These are phyloP conservation scores for Allium fistulosum DNA, from an alignment of 106 monocot genomes.

Conservation along the genomic window DNA sequence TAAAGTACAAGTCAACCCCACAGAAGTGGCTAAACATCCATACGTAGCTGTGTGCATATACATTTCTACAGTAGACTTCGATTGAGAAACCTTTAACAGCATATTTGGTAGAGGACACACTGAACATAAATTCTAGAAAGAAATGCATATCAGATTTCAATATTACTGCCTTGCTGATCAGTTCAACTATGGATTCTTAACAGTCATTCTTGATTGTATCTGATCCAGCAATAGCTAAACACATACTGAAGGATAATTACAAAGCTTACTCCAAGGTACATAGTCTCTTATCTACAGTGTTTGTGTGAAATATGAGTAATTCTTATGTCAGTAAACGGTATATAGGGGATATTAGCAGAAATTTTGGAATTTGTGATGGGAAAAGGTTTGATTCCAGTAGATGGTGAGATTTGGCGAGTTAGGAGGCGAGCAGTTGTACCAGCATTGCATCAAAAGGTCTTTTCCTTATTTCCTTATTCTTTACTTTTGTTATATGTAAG, in stretches of 20 bases:
- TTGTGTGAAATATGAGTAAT: not conserved
- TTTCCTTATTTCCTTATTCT: not conserved
- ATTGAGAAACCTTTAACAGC: too few species aligned
- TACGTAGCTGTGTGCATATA: too few species aligned
- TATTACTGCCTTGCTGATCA: not conserved
- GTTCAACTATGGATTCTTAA: not conserved
- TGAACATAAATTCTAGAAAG: too few species aligned
- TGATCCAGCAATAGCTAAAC: constrained; percentile 79
- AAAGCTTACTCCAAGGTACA: constrained; percentile 95
- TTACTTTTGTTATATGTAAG: not conserved
- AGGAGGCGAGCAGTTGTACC: constrained; percentile 83
- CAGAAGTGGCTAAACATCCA: too few species aligned
- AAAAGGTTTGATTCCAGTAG: constrained; percentile 90
- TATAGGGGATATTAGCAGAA: constrained; percentile 85
- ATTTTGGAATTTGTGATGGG: constrained; percentile 99
- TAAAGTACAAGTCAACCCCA: too few species aligned
- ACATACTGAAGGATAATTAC: constrained; percentile 79
- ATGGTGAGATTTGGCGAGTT: constrained; percentile 80
- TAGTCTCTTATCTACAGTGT: not conserved
- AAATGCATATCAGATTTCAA: too few species aligned
- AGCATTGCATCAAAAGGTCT: constrained; percentile 91
- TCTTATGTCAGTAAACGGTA: too few species aligned
- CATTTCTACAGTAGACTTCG: too few species aligned
- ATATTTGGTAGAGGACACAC: too few species aligned
- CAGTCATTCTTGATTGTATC: constrained; percentile 95